Evolutionary conservation across 495 filamentous ascomycete species (phyloP).

Genomic region (Cetradonia linearis): DNA sequence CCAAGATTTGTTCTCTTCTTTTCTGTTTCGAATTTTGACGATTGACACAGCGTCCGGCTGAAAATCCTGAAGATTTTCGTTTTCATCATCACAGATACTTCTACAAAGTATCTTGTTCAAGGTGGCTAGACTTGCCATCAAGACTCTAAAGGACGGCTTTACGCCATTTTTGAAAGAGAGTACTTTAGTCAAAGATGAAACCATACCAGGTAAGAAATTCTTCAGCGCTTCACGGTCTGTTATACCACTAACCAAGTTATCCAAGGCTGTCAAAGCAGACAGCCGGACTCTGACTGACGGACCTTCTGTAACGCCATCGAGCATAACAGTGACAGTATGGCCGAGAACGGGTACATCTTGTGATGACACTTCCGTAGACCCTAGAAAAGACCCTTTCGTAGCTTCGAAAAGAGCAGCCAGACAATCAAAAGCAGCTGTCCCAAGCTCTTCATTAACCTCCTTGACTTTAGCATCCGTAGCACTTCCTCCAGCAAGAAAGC

Average conservation of each 20-base stretch:
- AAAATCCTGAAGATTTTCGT: not conserved
- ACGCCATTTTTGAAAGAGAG: conserved; percentile 56
- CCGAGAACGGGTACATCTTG: conserved; percentile 70
- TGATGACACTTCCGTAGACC: conserved; percentile 36
- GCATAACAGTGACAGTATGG: conserved; percentile 66
- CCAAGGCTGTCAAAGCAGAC: conserved; percentile 54
- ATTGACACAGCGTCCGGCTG: too few relatives aligned
- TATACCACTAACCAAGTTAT: conserved; percentile 50
- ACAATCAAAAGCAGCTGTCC: conserved; percentile 50
- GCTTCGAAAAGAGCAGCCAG: conserved; percentile 42
- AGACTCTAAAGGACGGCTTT: conserved; percentile 53
- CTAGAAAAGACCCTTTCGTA: conserved; percentile 20
- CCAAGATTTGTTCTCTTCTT: conserved; percentile 53
- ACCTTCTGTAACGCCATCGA: conserved; percentile 57
- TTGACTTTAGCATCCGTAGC: conserved; percentile 41
- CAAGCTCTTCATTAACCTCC: conserved; percentile 56
- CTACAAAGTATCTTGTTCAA: conserved; percentile 50
- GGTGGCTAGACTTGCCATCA: conserved; percentile 50
- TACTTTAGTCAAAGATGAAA: conserved; percentile 68
- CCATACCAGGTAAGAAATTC: conserved; percentile 78
- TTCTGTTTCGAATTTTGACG: conserved; percentile 10
- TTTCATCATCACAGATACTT: conserved; percentile 51
- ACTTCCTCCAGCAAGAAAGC: conserved; percentile 65
- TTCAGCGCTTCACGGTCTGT: conserved; percentile 61
- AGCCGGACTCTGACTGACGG: conserved; percentile 53